Conservation (phyloP, 169 alveolate species). For the Eimeria zaria region DNA sequence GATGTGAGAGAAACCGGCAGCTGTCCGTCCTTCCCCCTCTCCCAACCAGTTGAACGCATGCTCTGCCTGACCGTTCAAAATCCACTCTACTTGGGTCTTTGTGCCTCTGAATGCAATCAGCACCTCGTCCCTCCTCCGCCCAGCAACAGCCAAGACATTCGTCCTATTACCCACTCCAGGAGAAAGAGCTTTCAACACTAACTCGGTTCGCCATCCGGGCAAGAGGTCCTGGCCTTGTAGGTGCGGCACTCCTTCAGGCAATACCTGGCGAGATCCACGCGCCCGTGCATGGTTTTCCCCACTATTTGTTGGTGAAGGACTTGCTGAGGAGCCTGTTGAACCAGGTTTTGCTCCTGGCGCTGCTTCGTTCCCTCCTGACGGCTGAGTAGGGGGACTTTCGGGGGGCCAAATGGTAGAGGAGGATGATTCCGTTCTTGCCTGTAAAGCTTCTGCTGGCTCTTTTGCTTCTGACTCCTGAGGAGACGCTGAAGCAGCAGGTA, state of each 20-base stretch:
- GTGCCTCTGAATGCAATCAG: conserved; percentile 80
- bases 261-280: background rate
- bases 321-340: background rate
- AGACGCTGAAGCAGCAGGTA: background rate
- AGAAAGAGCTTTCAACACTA: conserved; percentile 68
- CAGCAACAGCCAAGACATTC: conserved; percentile 67
- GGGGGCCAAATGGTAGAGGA: background rate
- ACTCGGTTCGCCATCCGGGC: conserved; percentile 83
- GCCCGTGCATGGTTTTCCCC: background rate
- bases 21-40: conserved; percentile 74
- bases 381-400: background rate
- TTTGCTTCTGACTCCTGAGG: background rate
- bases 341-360: background rate
- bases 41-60: conserved; percentile 51
- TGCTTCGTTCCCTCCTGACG: background rate
- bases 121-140: conserved; percentile 55
- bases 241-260: conserved; percentile 35
- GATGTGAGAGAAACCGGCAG: conserved; percentile 78
- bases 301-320: background rate
- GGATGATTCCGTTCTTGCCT: background rate
- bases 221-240: conserved; percentile 38
- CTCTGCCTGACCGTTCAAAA: conserved; percentile 70
- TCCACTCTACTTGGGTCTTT: conserved; percentile 80
- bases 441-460: background rate
- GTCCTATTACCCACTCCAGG: conserved; percentile 75